These are phyloP conservation scores for Sextonia rubra DNA, from an alignment of 164 flowering plant genomes.

Conservation along the genomic window DNA sequence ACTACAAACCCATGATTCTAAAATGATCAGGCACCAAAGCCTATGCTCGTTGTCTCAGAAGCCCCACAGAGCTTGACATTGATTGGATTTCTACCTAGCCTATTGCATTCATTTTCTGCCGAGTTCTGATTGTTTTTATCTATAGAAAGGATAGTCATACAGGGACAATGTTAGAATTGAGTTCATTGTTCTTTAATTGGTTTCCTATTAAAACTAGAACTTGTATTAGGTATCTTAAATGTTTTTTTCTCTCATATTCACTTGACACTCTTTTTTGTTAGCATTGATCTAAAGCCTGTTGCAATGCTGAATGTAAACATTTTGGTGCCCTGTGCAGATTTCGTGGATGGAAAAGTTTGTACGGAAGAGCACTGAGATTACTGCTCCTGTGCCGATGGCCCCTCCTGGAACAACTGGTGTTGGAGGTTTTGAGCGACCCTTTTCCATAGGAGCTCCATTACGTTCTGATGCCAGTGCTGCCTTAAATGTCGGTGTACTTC, in stretches of 20 bases:
- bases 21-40: neutral
- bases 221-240: neutral
- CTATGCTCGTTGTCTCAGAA: neutral
- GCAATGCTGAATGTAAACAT: neutral
- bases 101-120: neutral
- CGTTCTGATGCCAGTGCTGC: slow-evolving; percentile 80
- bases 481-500: slow-evolving; percentile 90
- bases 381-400: slow-evolving; percentile 94
- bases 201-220: neutral
- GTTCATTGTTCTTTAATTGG: neutral
- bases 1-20: neutral
- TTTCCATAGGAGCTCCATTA: slow-evolving; percentile 68
- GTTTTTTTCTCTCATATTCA: neutral
- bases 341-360: slow-evolving; percentile 99
- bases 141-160: neutral
- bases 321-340: slow-evolving; percentile 45
- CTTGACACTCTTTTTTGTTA: neutral
- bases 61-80: neutral
- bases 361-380: slow-evolving; percentile 86
- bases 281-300: neutral
- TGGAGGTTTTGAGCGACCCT: slow-evolving; percentile 95
- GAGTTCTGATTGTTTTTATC: neutral
- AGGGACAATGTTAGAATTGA: neutral
- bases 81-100: neutral
- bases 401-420: slow-evolving; percentile 95